Base-by-base conservation (phyloP, 768 basidiomycete species). In the Coprinopsis strossmayeri region DNA sequence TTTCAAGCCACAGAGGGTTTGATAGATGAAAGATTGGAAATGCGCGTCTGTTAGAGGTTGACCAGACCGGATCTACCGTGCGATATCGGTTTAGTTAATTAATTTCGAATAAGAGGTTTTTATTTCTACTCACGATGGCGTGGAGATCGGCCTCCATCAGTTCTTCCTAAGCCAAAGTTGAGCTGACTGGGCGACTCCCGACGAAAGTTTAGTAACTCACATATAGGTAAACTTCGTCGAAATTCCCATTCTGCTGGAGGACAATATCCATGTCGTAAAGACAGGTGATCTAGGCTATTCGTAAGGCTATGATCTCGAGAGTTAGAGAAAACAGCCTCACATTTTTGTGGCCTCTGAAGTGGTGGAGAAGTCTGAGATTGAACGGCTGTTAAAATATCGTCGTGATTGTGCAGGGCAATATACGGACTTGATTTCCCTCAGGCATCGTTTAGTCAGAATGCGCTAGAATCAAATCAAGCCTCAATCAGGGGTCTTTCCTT, bases 101-200 rank as follows among this genome's bases (percentile, higher is more conserved):
- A n/a, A n/a, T n/a, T n/a, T n/a, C n/a, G 26, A n/a, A 27, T 15
- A 38, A 23, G 35, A 28, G 9, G 12, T 5, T 38, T 7, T 9
- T 17, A 34, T n/a, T 5, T 43, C 17, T 37, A 61, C 81, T 66
- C 58, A 94, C 93, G 66, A 99, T 99, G 17, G 96, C 96, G 60
- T 98, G 96, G 17, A 99, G 77, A 79, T 99, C 96, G 48, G 96
- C 96, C 64, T 99, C 96, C 96, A 98, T 99, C 57, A 98, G 81
- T 65, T 99, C 96, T 71, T 98, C 94, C 88, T 98, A 49, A 20
- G 38, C 44, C 13, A 30, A 39, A 57, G 46, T 28, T 20, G 17
- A 20, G 34, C n/a, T 11, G 20, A n/a, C n/a, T n/a, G n/a, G n/a
- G n/a, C n/a, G n/a, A n/a, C n/a, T n/a, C n/a, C n/a, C n/a, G n/a